These are phyloP conservation scores for Epithemia pelagica DNA, from an alignment of 108 stramenopile genomes.

Conservation along the genomic window DNA sequence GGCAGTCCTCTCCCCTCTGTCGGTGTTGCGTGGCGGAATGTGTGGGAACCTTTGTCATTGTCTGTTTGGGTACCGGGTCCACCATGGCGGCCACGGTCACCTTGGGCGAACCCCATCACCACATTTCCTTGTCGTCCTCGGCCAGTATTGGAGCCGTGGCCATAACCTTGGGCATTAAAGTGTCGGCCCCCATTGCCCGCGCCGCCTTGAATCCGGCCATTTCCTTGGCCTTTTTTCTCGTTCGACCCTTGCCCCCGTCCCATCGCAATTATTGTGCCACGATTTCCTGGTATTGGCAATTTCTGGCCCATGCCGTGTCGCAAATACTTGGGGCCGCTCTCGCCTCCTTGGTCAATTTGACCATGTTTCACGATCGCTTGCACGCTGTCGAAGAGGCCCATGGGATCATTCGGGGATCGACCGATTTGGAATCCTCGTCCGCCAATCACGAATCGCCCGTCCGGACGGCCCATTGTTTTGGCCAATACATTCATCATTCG, in stretches of 20 bases:
- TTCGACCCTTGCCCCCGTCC: too few species aligned
- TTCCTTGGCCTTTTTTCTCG: conserved; percentile 27
- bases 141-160: conserved; percentile 57
- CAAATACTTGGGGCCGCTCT: conserved; percentile 35
- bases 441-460: conserved; percentile 20
- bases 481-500: conserved; percentile 36
- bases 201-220: conserved; percentile 45
- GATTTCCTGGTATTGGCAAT: conserved; percentile 18
- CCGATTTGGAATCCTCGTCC: too few species aligned
- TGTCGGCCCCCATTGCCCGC: conserved; percentile 33
- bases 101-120: conserved; percentile 32
- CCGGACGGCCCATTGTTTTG: conserved; percentile 38
- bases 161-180: conserved; percentile 39
- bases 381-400: conserved; percentile 24
- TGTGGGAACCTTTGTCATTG: conserved; percentile 46
- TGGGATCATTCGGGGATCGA: conserved; percentile 23
- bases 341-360: conserved; percentile 24
- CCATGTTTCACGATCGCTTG: conserved; percentile 26
- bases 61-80: conserved; percentile 38
- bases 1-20: too few species aligned
- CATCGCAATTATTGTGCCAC: too few species aligned
- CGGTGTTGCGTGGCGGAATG: conserved; percentile 54
- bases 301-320: conserved; percentile 27
- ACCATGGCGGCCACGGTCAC: conserved; percentile 36
- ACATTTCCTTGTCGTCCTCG: conserved; percentile 39